Evolutionary conservation across 257 asterid species (phyloP).

Genomic region (Linaria vulgaris): DNA sequence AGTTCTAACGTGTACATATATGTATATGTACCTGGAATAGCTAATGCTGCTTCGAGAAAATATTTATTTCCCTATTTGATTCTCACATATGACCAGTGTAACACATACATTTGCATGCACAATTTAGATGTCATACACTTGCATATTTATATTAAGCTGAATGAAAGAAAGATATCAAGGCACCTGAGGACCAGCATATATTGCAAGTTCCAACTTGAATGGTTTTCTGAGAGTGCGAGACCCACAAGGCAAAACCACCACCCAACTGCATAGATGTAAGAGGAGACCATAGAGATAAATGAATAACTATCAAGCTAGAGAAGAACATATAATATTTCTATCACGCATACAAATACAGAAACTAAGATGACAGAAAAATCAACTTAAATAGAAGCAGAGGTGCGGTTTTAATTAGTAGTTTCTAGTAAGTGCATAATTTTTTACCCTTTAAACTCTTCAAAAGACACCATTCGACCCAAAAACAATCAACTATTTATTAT

Average conservation of each 20-base stretch:
- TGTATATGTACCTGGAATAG: no score
- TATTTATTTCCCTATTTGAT: no score
- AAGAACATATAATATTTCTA: no score
- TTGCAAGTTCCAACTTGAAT: constrained; percentile 87
- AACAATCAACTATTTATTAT: no score
- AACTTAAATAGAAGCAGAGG: background rate
- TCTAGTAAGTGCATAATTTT: background rate
- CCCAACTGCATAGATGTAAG: constrained; percentile 63
- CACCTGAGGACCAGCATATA: constrained; percentile 70
- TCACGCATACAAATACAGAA: background rate
- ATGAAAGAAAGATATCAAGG: constrained; percentile 12
- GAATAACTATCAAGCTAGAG: background rate
- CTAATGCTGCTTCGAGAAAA: no score
- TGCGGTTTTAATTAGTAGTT: background rate
- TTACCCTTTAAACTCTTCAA: background rate
- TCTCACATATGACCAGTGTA: no score
- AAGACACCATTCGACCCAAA: no score
- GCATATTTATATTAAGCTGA: no score
- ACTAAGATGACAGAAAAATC: background rate
- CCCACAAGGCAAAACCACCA: constrained; percentile 83
- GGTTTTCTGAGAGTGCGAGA: constrained; percentile 68
- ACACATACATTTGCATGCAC: no score
- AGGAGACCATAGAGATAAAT: constrained; percentile 2
- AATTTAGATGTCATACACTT: no score
- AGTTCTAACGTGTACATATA: no score